A percentile compares a stretch with the other conserved stretches of the same genome.
Evolutionary conservation across 768 basidiomycete species (phyloP).

Genomic region (Mycena leptocephala): DNA sequence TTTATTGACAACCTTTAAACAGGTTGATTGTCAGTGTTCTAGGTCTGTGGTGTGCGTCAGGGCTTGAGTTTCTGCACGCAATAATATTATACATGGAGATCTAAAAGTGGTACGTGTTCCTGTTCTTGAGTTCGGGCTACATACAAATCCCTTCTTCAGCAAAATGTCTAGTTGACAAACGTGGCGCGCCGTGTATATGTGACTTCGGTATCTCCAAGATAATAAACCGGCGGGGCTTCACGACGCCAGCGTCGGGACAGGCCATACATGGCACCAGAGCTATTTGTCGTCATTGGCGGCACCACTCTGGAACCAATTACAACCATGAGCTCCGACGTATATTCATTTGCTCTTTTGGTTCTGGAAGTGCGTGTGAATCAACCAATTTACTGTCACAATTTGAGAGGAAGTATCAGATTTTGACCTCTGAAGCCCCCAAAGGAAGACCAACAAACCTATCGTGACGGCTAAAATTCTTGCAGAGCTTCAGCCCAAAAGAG

Average conservation of each 20-base stretch:
- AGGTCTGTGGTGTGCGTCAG: slow-evolving; percentile 31
- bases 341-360: slow-evolving; percentile 33
- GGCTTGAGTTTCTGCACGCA: slow-evolving; percentile 40
- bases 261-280: slow-evolving; percentile 39
- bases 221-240: slow-evolving; percentile 17
- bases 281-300: slow-evolving; percentile 9
- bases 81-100: slow-evolving; percentile 42
- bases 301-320: not conserved
- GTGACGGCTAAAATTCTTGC: not conserved
- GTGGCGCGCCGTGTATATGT: slow-evolving; percentile 22
- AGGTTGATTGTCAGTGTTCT: not conserved
- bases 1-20: not conserved
- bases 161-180: too few species aligned
- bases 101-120: slow-evolving; percentile 37
- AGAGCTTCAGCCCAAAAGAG: not conserved
- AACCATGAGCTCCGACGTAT: slow-evolving; percentile 30
- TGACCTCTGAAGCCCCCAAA: not conserved
- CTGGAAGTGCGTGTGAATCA: slow-evolving; percentile 23
- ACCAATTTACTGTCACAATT: not conserved
- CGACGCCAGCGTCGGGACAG: slow-evolving; percentile 27
- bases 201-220: slow-evolving; percentile 42
- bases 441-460: not conserved
- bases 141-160: too few species aligned
- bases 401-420: not conserved
- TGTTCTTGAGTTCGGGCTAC: too few species aligned